Evolutionary conservation across 441 rosid genomes (phyloP).

Genomic region (Jatropha multifida): DNA sequence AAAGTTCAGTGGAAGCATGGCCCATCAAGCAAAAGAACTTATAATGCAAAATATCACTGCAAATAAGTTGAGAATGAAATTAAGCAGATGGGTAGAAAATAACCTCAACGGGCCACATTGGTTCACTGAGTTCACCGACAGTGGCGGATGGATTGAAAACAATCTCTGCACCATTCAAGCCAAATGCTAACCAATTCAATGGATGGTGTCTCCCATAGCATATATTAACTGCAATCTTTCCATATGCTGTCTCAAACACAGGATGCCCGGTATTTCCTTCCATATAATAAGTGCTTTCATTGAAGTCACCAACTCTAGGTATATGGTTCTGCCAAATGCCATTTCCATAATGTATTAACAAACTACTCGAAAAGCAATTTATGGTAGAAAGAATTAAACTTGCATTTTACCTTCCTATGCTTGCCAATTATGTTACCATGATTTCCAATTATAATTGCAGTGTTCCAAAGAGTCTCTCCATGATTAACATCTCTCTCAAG

Average conservation of each 20-base stretch:
- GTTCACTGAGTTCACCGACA: constrained; percentile 94
- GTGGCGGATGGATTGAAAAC: constrained; percentile 99
- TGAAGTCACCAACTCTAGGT: constrained; percentile 96
- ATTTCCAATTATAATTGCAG: constrained; percentile 85
- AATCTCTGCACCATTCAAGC: constrained; percentile 94
- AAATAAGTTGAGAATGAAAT: background rate
- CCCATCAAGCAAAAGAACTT: constrained; percentile 12
- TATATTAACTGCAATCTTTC: constrained; percentile 83
- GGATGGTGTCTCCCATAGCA: constrained; percentile 99
- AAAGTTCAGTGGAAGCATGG: background rate
- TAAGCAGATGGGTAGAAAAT: background rate
- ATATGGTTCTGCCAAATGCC: constrained; percentile 79
- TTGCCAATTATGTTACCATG: constrained; percentile 91
- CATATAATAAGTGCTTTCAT: constrained; percentile 97
- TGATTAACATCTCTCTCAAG: constrained; percentile 92
- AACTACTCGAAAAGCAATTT: constrained; percentile 5
- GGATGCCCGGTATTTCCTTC: constrained; percentile 98
- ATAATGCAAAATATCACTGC: background rate
- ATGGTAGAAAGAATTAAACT: constrained; percentile 1
- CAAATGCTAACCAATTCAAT: constrained; percentile 95
- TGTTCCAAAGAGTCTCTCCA: constrained; percentile 93
- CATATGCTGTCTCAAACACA: constrained; percentile 89
- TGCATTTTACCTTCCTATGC: constrained; percentile 76
- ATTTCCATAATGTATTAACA: constrained; percentile 11
- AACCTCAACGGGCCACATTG: constrained; percentile 99